Evolutionary conservation across 345 rosid genomes (phyloP), one percentile per base, ranked within the genome.

Genomic region (Excoecaria agallocha): DNA sequence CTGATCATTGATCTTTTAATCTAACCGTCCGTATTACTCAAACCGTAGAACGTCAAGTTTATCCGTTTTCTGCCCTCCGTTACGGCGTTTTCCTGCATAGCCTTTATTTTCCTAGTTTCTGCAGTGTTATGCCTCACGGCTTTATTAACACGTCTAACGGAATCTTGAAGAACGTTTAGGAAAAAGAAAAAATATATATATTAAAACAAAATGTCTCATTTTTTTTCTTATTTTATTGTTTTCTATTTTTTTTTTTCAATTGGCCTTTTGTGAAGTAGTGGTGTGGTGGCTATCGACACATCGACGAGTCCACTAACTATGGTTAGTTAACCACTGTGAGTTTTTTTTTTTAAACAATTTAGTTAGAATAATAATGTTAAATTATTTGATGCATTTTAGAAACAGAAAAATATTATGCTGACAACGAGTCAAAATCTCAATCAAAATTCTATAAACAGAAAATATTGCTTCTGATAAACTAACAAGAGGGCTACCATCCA

Each of bases 1-100:
- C 20, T 73, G 30, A 70, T 71, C 88, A 68, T 67, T 46, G 13
- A 82, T 75, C 20, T 76, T 17, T 17, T 0, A 68, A 83, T 20
- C 79, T 0, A 5, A 83, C 84, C 82, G 50, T 66, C 52, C 8
- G 19, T 61, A 66, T 67, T 64, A 30, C 37, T 61, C 74, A 30
- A 52, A 19, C 25, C 59, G 48, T 30, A 56, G 67, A 70, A 77
- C 73, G 84, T 80, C 75, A 48, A 62, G 71, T 38, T 76, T 75
- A 71, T 50, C 46, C 48, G 63, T 41, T 16, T 38, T 45, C 1
- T 56, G 56, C 52, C 69, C 74, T 37, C 60, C 60, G 62, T 78
- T 58, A 52, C 64, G 50, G 45, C 43, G 76, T 63, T 73, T 38
- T 41, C 4, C n/a, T 50, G 20, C n/a, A n/a, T n/a, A n/a, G n/a